Evolutionary conservation across 2,329 filamentous ascomycete genomes (phyloP).

Genomic region (Neocucurbitaria cava): DNA sequence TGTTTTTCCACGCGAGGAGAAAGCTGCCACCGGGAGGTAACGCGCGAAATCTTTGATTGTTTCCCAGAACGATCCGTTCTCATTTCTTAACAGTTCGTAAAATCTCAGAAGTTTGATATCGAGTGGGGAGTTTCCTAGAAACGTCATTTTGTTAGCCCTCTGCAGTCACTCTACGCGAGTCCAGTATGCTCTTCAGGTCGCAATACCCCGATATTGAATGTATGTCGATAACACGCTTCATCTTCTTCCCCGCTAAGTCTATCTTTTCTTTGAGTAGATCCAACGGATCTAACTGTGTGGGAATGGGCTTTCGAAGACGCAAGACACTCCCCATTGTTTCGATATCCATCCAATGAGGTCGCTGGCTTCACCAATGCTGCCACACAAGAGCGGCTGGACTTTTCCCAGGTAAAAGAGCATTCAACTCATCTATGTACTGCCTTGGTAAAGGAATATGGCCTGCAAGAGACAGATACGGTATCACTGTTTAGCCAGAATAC

Average conservation of each 20-base stretch:
- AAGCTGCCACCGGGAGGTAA: no score
- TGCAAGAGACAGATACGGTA: neutral
- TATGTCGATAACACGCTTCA: neutral
- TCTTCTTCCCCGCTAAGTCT: neutral
- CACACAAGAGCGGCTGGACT: neutral
- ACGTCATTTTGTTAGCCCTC: no score
- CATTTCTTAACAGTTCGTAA: no score
- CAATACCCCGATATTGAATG: neutral
- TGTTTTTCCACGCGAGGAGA: no score
- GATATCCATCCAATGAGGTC: neutral
- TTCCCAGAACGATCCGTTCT: no score
- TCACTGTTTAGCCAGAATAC: neutral
- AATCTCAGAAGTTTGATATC: no score
- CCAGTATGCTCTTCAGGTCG: neutral
- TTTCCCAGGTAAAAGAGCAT: neutral
- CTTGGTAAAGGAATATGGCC: neutral
- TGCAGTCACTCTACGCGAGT: no score
- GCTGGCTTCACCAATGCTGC: neutral
- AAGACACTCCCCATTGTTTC: neutral
- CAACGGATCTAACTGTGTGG: neutral
- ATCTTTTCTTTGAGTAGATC: no score
- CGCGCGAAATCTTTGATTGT: no score
- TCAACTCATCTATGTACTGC: neutral
- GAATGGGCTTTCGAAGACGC: neutral
- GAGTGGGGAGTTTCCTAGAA: no score